Base-by-base conservation (phyloP, 805 yeast species). In the Candida gorgasii region DNA sequence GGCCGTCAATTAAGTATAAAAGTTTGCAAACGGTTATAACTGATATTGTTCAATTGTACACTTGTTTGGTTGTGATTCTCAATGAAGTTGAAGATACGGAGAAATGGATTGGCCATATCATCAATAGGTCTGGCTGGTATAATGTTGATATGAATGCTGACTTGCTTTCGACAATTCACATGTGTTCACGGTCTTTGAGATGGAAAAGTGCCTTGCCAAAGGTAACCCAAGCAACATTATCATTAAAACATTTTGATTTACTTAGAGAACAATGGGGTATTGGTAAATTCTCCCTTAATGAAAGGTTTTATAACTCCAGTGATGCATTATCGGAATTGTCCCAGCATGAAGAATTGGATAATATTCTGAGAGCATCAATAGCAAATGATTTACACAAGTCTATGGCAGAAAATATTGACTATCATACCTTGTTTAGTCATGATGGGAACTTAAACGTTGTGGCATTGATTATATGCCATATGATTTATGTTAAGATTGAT, bases 401-500 rank as follows among this genome's bases (percentile, higher is more conserved):
- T 7, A 50, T 51, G 36, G 37, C 46, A 3, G 40, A 54, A 2
- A 53, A 56, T 35, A 41, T 64, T 11, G 64, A 65, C 40, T 59
- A 51, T 33, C 39, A 50, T 7, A 55, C 50, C 38, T 48, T 64
- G 6, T 55, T 61, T 45, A 53, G 67, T 20, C 52, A 52, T 33
- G 69, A 63, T 43, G 69, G 69, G 5, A 62, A 57, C 23, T 51
- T 54, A 12, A 53, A 53, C 26, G 54, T 59, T 4, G 62, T 64
- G 4, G 49, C 61, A 2, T 49, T 64, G 22, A 43, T 64, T 26
- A 47, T 62, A 27, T 53, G 55, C 5, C 71, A 65, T 44, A 42
- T 63, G 46, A 57, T 62, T 3, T 65, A 63, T 38, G 50, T 53
- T 31, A 49, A 59, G 16, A 36, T 64, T 3, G 71, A 65, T 46